Base-by-base conservation (phyloP, 768 basidiomycete species). In the Leccinum obscurum region DNA sequence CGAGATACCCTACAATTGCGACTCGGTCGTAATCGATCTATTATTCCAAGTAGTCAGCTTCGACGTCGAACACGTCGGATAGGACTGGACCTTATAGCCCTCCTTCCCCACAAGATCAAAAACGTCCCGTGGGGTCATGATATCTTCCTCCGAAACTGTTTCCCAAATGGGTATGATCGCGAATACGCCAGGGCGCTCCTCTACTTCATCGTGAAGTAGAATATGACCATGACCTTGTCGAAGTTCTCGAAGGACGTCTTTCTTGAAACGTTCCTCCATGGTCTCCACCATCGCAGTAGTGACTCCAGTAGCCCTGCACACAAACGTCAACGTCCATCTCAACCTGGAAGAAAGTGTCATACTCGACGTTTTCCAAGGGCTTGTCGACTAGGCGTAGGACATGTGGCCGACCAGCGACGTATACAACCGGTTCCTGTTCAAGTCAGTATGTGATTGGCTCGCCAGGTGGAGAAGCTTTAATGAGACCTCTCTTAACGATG, bases 121-220 rank as follows among this genome's bases (percentile, higher is more conserved):
- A 1, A 90, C 90, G 60, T 93, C 92, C 65, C 88, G 77, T 3
- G 94, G 92, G 0, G 94, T 96, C 81, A 95, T 84, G 62, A 95
- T 92, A 50, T 95, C 93, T 26, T 80, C 80, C 60, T 90, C 87
- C 2, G 82, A 77, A 3, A 96, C 88, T 2, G 85, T 86, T 75
- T 98, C 95, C 96, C 95, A 99, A 52, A 95, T 86, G 1, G 97
- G 95, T 39, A 97, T 88, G 64, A 99, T 91, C 10, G 88, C 83
- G 74, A 94, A 98, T 1, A 85, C 81, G 2, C 95, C 95, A 1
- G 95, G 92, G 41, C 90, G 83, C 57, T 96, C 95, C 72, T 97
- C 95, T 6, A 97, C 85, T 76, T 99, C 96, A 67, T 98, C 96
- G 64, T 98, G 97, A 2, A 98, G 82, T 1, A 99, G 78, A 46